Evolutionary conservation across 768 basidiomycete species (phyloP).

Genomic region (Boletus fagicola): DNA sequence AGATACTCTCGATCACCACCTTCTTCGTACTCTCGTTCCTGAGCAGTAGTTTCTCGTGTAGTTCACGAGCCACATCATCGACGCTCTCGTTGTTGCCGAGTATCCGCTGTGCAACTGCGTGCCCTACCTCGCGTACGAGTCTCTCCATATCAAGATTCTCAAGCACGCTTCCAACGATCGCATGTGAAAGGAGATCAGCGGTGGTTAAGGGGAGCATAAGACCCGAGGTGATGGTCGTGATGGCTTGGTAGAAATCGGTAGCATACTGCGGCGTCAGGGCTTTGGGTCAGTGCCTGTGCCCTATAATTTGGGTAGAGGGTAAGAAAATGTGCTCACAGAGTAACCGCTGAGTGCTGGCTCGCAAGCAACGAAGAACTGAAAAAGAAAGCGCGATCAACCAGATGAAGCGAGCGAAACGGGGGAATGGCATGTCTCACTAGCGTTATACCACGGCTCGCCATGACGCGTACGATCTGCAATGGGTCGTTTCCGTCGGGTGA

Average conservation of each 20-base stretch:
- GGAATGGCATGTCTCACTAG: slow-evolving; percentile 51
- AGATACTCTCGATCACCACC: slow-evolving; percentile 94
- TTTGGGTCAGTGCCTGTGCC: slow-evolving; percentile 6
- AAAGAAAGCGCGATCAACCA: slow-evolving; percentile 4
- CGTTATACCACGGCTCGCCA: slow-evolving; percentile 90
- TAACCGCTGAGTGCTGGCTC: slow-evolving; percentile 95
- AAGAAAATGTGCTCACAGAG: slow-evolving; percentile 50
- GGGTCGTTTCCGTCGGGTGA: slow-evolving; percentile 95
- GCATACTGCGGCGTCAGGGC: slow-evolving; percentile 57
- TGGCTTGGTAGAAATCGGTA: slow-evolving; percentile 92
- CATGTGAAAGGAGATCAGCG: slow-evolving; percentile 90
- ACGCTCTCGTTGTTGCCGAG: slow-evolving; percentile 92
- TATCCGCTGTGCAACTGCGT: slow-evolving; percentile 89
- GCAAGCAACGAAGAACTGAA: slow-evolving; percentile 97
- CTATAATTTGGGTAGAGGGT: slow-evolving; percentile 15
- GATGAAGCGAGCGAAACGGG: background rate
- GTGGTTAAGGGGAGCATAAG: slow-evolving; percentile 96
- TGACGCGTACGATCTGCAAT: slow-evolving; percentile 76
- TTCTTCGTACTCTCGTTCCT: slow-evolving; percentile 97
- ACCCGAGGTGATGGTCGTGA: slow-evolving; percentile 90
- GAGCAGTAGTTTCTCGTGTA: slow-evolving; percentile 87
- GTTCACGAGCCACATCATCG: slow-evolving; percentile 91
- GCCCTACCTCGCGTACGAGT: slow-evolving; percentile 90
- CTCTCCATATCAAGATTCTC: slow-evolving; percentile 99
- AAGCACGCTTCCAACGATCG: slow-evolving; percentile 93